A percentile compares a stretch with the other conserved stretches of the same genome.
These are phyloP conservation scores for Dipteronia dyeriana DNA, from an alignment of 345 rosid genomes.

Conservation along the genomic window DNA sequence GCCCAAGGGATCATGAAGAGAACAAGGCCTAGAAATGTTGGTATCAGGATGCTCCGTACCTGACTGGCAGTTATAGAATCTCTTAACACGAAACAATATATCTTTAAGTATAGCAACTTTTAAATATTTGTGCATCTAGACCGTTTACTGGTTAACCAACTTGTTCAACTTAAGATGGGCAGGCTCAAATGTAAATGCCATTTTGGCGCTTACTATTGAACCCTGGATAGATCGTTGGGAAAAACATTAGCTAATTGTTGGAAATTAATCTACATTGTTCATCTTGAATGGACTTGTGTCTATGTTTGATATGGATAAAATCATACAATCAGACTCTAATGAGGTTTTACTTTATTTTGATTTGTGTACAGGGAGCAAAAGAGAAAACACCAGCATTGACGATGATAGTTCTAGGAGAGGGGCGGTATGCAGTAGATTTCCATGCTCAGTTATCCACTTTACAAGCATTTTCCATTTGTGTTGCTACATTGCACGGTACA, in stretches of 20 bases:
- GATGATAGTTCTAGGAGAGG: slow-evolving; percentile 55
- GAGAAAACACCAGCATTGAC: slow-evolving; percentile 69
- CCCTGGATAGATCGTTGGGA: not conserved
- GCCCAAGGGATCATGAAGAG: not conserved
- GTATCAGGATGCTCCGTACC: not conserved
- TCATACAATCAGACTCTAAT: slow-evolving; percentile 9
- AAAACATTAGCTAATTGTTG: not conserved
- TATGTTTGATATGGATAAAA: not conserved
- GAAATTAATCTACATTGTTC: not conserved
- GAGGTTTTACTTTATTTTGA: slow-evolving; percentile 12
- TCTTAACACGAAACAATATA: not conserved
- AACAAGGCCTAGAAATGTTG: not conserved
- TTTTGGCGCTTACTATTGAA: not conserved
- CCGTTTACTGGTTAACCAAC: no score
- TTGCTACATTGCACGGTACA: slow-evolving; percentile 63
- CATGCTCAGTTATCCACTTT: slow-evolving; percentile 82
- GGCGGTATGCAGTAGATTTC: slow-evolving; percentile 78
- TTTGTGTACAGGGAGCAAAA: slow-evolving; percentile 59
- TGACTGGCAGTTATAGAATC: not conserved
- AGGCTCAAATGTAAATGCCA: no score
- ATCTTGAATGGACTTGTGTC: not conserved
- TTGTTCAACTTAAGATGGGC: no score
- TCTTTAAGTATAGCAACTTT: no score
- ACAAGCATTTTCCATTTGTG: slow-evolving; percentile 91
- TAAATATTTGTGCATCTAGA: no score